Evolutionary conservation across 1,284 basidiomycete species (phyloP), one percentile per base, ranked within the genome.

Genomic region (Leccinum subatratum): DNA sequence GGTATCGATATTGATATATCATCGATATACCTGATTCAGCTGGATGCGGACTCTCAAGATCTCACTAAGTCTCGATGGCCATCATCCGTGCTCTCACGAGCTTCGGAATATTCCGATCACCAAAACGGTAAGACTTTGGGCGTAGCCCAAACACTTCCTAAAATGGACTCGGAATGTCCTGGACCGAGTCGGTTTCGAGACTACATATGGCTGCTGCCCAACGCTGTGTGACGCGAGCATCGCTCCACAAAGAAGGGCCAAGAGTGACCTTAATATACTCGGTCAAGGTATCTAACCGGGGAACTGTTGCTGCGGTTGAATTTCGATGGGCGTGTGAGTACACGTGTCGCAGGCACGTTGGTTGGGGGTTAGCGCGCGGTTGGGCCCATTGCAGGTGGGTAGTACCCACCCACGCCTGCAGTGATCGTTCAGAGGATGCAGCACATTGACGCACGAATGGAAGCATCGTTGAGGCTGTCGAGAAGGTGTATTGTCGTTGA

Each of bases 241-340:
- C 57, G 64, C 66, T 68, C 72, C 73, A 71, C 69, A 62, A n/a
- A 34, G 34, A 63, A 39, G 72, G 66, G 63, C 61, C 70, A 62
- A 64, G 71, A 51, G 58, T 45, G 68, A 69, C 48, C 59, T 58
- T 61, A 56, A 62, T 66, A 57, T 54, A 14, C 64, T 60, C 54
- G 28, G 60, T 65, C 59, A 63, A 37, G 34, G 57, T 22, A 62
- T 73, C 64, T 60, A 67, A 67, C 66, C 66, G 68, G 70, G 72
- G 70, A 69, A 64, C 63, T 66, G 39, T 42, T 42, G 72, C 72
- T 74, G 73, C 72, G 72, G 68, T 71, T 69, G 71, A 76, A 72
- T 69, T 68, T 68, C 34, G 65, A 70, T 68, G 69, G 66, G 71
- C 74, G 77, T 75, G 74, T 73, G 77, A 75, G 72, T 61, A 76